Evolutionary conservation across 2,329 filamentous ascomycete genomes (phyloP).

Genomic region (Coniella vitis): DNA sequence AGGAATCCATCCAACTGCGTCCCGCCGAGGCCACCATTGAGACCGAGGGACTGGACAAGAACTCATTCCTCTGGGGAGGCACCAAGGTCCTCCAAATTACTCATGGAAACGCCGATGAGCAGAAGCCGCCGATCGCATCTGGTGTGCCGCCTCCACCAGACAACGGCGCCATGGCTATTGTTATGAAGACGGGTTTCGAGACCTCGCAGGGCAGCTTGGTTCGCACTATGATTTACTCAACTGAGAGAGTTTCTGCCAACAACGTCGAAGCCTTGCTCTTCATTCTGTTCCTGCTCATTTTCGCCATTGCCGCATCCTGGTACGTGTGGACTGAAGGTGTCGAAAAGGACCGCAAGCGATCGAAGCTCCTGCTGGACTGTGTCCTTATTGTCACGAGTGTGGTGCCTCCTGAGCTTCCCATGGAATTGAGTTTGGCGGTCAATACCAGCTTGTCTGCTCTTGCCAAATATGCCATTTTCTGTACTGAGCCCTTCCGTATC

Average conservation of each 20-base stretch:
- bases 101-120: conserved; percentile 73
- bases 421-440: conserved; percentile 95
- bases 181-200: conserved; percentile 97
- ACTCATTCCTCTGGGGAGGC: conserved; percentile 90
- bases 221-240: conserved; percentile 99
- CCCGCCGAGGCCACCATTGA: conserved; percentile 76
- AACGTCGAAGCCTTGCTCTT: conserved; percentile 95
- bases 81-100: conserved; percentile 96
- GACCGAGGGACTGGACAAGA: conserved; percentile 89
- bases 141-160: conserved; percentile 82
- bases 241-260: conserved; percentile 96
- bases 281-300: conserved; percentile 92
- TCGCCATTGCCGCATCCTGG: conserved; percentile 95
- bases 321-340: conserved; percentile 99
- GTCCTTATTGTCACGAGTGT: conserved; percentile 97
- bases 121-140: conserved; percentile 62
- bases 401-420: conserved; percentile 94
- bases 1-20: conserved; percentile 89
- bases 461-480: conserved; percentile 95
- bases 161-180: conserved; percentile 86
- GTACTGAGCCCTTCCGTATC: conserved; percentile 97
- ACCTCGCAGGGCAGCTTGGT: conserved; percentile 97
- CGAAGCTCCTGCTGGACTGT: conserved; percentile 94
- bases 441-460: conserved; percentile 94
- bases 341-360: conserved; percentile 87